These are phyloP conservation scores for Galerina marginata DNA, from an alignment of 768 basidiomycete species.

Conservation along the genomic window DNA sequence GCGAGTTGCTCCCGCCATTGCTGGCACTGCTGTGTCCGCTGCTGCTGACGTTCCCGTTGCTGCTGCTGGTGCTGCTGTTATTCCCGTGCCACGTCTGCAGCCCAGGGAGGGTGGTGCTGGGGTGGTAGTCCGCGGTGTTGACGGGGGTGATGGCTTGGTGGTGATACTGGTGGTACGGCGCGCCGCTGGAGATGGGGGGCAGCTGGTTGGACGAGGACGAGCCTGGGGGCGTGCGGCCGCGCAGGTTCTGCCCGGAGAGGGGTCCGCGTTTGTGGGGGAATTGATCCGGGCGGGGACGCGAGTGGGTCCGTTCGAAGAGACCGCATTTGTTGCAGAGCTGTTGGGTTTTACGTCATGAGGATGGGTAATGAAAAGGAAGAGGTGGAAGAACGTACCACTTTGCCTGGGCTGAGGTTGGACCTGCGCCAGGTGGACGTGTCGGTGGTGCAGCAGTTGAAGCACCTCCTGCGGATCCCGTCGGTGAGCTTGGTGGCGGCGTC, in stretches of 20 bases:
- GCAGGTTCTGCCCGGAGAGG: conserved; percentile 55
- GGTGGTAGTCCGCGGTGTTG: conserved; percentile 15
- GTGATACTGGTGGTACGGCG: conserved; percentile 33
- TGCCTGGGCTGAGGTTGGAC: conserved; percentile 78
- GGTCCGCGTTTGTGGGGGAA: conserved; percentile 83
- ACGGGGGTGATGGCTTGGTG: conserved; percentile 42
- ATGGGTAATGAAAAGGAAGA: conserved; percentile 20
- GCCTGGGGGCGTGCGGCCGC: conserved; percentile 54
- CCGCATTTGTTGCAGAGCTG: conserved; percentile 77
- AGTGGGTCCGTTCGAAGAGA: conserved; percentile 81
- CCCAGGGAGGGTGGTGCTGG: conserved; percentile 45
- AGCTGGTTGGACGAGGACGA: conserved; percentile 31
- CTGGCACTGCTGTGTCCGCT: background rate
- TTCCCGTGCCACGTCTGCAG: conserved; percentile 51
- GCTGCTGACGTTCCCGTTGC: conserved; percentile 7
- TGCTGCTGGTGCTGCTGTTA: conserved; percentile 18
- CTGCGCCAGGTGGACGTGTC: conserved; percentile 85
- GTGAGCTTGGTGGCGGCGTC: conserved; percentile 83
- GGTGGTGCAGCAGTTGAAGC: conserved; percentile 87
- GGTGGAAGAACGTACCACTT: conserved; percentile 55
- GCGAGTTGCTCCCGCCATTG: background rate
- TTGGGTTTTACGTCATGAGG: conserved; percentile 24
- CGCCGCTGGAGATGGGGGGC: conserved; percentile 49
- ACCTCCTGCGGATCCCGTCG: conserved; percentile 75
- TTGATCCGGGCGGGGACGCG: conserved; percentile 77